These are phyloP conservation scores for Monosporascus sp. DNA, from an alignment of 2,329 filamentous ascomycete species.

Conservation along the genomic window DNA sequence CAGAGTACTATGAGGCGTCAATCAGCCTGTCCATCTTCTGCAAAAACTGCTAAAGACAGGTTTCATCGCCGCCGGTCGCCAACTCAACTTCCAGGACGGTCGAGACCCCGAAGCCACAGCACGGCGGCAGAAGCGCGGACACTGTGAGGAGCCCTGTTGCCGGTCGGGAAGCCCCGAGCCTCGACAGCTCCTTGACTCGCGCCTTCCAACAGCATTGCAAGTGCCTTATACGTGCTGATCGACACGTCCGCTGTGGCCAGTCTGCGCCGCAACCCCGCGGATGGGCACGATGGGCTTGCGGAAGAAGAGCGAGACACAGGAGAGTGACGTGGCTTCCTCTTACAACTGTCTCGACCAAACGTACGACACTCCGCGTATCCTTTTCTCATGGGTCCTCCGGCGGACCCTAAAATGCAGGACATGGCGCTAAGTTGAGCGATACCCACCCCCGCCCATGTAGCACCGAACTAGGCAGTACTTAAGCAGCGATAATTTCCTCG, in stretches of 20 bases:
- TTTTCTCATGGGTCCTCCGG: too few relatives aligned
- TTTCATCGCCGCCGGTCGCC: conserved; percentile 22
- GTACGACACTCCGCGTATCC: too few relatives aligned
- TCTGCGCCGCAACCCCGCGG: conserved; percentile 19
- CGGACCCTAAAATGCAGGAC: too few relatives aligned
- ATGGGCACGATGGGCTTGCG: conserved; percentile 24
- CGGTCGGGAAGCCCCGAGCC: conserved; percentile 18
- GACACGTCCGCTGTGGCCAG: conserved; percentile 12
- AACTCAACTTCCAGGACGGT: conserved; percentile 24
- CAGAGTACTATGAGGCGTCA: conserved; percentile 8
- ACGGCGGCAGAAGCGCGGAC: conserved; percentile 21
- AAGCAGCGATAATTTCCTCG: too few relatives aligned
- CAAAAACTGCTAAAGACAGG: conserved; percentile 22
- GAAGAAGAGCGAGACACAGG: conserved; percentile 14
- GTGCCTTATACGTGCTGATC: conserved; percentile 22
- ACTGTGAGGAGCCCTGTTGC: conserved; percentile 23
- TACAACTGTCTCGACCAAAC: too few relatives aligned
- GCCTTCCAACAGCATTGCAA: conserved; percentile 20
- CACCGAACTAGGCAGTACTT: too few relatives aligned
- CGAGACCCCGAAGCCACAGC: conserved; percentile 15
- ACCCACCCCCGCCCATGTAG: too few relatives aligned
- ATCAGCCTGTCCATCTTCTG: conserved; percentile 24
- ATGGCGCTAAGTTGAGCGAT: too few relatives aligned
- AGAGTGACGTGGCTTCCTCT: conserved; percentile 3
- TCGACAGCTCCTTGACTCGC: conserved; percentile 18